phyloP scores from a whole-genome alignment of 345 rosid species.

The Populus ilicifolia region DNA sequence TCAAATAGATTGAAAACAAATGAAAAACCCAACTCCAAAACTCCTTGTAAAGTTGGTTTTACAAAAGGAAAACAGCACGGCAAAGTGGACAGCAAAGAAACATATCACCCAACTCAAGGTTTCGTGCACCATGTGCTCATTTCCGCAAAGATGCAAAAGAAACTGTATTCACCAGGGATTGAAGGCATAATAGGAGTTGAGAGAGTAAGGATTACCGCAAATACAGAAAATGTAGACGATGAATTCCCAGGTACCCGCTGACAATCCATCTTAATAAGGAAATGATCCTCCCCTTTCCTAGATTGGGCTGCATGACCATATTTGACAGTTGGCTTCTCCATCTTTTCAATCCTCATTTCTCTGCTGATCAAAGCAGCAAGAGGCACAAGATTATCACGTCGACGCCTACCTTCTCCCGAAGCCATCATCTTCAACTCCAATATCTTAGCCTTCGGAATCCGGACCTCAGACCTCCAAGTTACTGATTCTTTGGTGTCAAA shows the following conservation, averaged over 20 bases:
- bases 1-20: background rate
- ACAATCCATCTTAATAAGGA: constrained; percentile 64
- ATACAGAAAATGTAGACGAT: constrained; percentile 63
- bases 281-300: constrained; percentile 85
- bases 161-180: background rate
- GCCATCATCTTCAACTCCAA: constrained; percentile 40
- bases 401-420: constrained; percentile 55
- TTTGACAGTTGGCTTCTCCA: constrained; percentile 73
- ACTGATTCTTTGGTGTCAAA: constrained; percentile 20
- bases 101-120: background rate
- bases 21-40: background rate
- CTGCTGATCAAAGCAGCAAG: constrained; percentile 69
- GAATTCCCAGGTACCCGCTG: constrained; percentile 60
- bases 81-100: background rate
- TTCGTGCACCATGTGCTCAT: background rate
- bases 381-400: constrained; percentile 57
- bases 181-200: background rate
- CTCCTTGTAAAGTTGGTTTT: background rate
- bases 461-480: constrained; percentile 16
- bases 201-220: constrained; percentile 48
- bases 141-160: background rate
- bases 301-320: constrained; percentile 75
- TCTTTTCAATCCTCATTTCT: constrained; percentile 63
- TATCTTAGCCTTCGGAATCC: constrained; percentile 7
- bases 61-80: background rate